Evolutionary conservation across 257 asterid genomes (phyloP).

Genomic region (Prunella vulgaris): DNA sequence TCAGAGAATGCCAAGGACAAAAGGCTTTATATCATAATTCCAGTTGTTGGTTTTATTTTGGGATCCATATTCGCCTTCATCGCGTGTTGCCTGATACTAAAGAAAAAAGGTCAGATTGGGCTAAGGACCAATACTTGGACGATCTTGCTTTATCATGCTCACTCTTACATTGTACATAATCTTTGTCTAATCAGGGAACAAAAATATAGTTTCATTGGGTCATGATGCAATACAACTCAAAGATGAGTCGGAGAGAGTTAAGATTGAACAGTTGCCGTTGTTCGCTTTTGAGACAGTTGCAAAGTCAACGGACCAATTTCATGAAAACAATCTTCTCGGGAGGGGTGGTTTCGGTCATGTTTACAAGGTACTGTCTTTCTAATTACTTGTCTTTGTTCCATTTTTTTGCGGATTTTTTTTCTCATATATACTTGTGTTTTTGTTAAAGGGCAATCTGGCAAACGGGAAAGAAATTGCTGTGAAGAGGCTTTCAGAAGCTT

Average conservation of each 20-base stretch:
- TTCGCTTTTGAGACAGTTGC: slow-evolving; percentile 39
- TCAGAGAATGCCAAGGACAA: slow-evolving; percentile 29
- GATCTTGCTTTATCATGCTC: background rate
- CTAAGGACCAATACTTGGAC: background rate
- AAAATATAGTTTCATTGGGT: slow-evolving; percentile 10
- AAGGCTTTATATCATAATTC: slow-evolving; percentile 29
- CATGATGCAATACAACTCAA: slow-evolving; percentile 10
- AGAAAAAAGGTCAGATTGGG: slow-evolving; percentile 28
- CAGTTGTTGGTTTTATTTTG: slow-evolving; percentile 22
- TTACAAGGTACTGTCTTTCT: slow-evolving; percentile 32
- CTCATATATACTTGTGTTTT: too few species aligned
- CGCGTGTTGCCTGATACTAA: slow-evolving; percentile 29
- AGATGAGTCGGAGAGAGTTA: slow-evolving; percentile 23
- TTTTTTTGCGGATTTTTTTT: too few species aligned
- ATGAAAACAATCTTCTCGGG: slow-evolving; percentile 36
- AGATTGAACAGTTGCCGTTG: slow-evolving; percentile 36
- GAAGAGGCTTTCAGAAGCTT: slow-evolving; percentile 44
- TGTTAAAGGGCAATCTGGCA: slow-evolving; percentile 31
- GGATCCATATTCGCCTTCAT: slow-evolving; percentile 20
- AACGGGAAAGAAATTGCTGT: slow-evolving; percentile 51
- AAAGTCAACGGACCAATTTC: slow-evolving; percentile 38
- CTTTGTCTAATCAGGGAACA: background rate
- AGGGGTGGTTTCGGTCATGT: slow-evolving; percentile 61
- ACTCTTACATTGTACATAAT: background rate
- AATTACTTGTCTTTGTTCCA: background rate